Evolutionary conservation across 2,329 filamentous ascomycete species (phyloP).

Genomic region (Diatrype stigma): DNA sequence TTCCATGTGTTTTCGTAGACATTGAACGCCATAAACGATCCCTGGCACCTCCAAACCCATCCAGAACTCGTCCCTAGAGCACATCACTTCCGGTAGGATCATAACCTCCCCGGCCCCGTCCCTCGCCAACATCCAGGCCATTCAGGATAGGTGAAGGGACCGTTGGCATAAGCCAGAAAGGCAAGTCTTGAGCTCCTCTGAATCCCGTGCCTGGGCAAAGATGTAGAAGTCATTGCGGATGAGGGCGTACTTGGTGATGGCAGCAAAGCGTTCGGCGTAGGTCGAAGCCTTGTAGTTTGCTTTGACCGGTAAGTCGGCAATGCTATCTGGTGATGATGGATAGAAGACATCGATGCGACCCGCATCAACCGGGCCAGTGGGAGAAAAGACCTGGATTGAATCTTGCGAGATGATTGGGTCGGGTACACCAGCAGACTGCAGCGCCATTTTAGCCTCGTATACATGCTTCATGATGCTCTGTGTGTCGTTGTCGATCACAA

Average conservation of each 20-base stretch:
- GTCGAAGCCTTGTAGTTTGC: slow-evolving; percentile 11
- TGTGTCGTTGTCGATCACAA: slow-evolving; percentile 7
- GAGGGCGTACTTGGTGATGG: slow-evolving; percentile 15
- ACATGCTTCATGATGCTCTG: neutral
- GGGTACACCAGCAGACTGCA: slow-evolving; percentile 4
- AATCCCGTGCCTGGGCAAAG: slow-evolving; percentile 15
- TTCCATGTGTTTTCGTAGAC: no score
- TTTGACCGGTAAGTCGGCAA: slow-evolving; percentile 4
- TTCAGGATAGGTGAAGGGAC: neutral
- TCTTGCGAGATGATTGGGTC: slow-evolving; percentile 8
- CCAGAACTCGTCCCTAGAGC: no score
- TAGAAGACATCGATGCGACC: slow-evolving; percentile 9
- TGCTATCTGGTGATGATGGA: slow-evolving; percentile 8
- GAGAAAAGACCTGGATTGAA: slow-evolving; percentile 13
- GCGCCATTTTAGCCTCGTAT: slow-evolving; percentile 9
- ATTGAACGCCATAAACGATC: no score
- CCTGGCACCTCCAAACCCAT: no score
- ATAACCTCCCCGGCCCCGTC: neutral
- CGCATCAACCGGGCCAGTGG: neutral
- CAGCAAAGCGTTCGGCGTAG: slow-evolving; percentile 11
- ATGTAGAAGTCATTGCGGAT: slow-evolving; percentile 18
- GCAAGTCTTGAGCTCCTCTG: slow-evolving; percentile 5
- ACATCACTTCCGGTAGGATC: neutral
- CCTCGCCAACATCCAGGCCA: neutral
- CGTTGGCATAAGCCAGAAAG: neutral